These are phyloP conservation scores for Ichthyophthirius multifiliis DNA, from an alignment of 169 alveolate genomes.

Conservation along the genomic window DNA sequence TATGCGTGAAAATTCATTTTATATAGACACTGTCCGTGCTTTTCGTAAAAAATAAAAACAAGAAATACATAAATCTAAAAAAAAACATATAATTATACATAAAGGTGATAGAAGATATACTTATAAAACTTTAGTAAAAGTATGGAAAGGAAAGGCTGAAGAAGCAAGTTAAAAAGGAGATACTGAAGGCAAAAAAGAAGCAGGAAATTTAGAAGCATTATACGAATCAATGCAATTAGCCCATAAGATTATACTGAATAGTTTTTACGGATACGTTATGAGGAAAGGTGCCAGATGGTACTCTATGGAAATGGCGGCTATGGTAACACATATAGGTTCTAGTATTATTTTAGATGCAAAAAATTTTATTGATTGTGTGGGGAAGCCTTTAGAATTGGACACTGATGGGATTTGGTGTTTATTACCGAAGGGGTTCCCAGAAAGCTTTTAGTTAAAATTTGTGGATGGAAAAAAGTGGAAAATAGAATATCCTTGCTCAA, in stretches of 20 bases:
- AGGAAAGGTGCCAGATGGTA: slow-evolving; percentile 99
- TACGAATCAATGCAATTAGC: slow-evolving; percentile 98
- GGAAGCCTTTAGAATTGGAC: slow-evolving; percentile 98
- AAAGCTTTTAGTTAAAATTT: slow-evolving; percentile 66
- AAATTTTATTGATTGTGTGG: slow-evolving; percentile 91
- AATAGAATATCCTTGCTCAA: slow-evolving; percentile 92
- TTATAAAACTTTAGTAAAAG: slow-evolving; percentile 86
- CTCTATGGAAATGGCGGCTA: slow-evolving; percentile 99
- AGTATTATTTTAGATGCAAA: slow-evolving; percentile 92
- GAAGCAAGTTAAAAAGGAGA: slow-evolving; percentile 75
- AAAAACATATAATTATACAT: not conserved
- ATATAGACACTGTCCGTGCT: slow-evolving; percentile 95
- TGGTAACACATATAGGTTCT: slow-evolving; percentile 97
- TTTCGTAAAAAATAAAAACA: slow-evolving; percentile 41
- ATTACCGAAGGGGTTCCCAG: slow-evolving; percentile 96
- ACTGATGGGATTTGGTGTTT: slow-evolving; percentile 99
- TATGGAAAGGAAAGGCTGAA: slow-evolving; percentile 73
- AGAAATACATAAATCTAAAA: not conserved
- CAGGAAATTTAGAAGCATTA: slow-evolving; percentile 86
- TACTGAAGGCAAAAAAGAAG: slow-evolving; percentile 81
- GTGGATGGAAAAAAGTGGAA: slow-evolving; percentile 80
- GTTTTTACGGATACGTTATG: slow-evolving; percentile 99
- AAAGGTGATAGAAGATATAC: slow-evolving; percentile 97
- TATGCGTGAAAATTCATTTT: slow-evolving; percentile 98
- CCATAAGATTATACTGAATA: slow-evolving; percentile 98